Percentiles rank a stretch among this genome's conserved stretches.
Conservation (phyloP, 164 flowering plant genomes). For the Malania oleifera region DNA sequence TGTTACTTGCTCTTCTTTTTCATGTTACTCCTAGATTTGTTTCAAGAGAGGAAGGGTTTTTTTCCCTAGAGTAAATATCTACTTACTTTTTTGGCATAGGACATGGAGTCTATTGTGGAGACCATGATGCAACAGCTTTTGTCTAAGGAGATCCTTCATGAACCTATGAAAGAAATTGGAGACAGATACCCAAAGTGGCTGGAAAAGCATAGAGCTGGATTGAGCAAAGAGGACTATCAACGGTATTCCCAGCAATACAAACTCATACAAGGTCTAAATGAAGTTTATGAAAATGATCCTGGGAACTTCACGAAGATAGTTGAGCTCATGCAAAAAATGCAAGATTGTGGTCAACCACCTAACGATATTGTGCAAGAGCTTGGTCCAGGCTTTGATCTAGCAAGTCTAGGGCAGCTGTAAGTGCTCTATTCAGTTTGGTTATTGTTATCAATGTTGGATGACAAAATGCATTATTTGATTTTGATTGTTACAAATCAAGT, state of each 20-base stretch:
- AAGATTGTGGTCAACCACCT: slow-evolving; percentile 99
- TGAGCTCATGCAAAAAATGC: slow-evolving; percentile 98
- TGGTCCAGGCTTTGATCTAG: slow-evolving; percentile 83
- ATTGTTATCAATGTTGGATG: neutral
- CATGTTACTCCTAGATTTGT: neutral
- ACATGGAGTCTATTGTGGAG: slow-evolving; percentile 95
- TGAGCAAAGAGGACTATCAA: slow-evolving; percentile 70
- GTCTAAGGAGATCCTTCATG: slow-evolving; percentile 92
- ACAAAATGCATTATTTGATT: neutral
- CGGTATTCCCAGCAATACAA: slow-evolving; percentile 65
- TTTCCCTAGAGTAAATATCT: neutral
- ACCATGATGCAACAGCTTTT: slow-evolving; percentile 99
- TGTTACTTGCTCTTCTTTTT: neutral
- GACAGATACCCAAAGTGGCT: slow-evolving; percentile 95
- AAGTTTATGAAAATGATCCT: slow-evolving; percentile 76
- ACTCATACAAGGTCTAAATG: slow-evolving; percentile 66
- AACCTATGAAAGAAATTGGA: slow-evolving; percentile 97
- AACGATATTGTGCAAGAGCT: slow-evolving; percentile 88
- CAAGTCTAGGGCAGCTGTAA: slow-evolving; percentile 84
- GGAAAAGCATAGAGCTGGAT: slow-evolving; percentile 57
- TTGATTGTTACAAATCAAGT: neutral
- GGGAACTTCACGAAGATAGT: slow-evolving; percentile 75
- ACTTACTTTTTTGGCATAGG: slow-evolving; percentile 32
- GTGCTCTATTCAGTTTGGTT: slow-evolving; percentile 24
- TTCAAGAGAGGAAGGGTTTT: too few relatives aligned